Evolutionary conservation across 2,329 filamentous ascomycete species (phyloP), one percentile per base, ranked within the genome.

Genomic region (Aspergillus japonicus): DNA sequence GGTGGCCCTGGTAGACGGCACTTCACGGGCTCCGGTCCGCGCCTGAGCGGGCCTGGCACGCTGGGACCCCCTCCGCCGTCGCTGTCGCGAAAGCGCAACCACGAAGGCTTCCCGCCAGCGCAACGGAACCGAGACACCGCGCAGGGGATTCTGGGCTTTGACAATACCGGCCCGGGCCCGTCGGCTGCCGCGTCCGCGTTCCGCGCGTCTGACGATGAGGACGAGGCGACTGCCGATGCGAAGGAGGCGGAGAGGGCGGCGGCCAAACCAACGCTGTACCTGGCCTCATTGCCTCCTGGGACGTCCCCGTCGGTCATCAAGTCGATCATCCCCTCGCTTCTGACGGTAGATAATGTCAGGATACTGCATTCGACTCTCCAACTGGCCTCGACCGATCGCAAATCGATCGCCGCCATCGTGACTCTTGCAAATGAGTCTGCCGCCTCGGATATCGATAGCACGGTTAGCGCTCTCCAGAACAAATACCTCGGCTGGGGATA

Each of bases 401-500:
- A 87, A 69, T 89, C 88, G 2, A 83, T 86, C 35, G 84, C 90
- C 16, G 92, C 92, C 4, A 91, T 96, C 67, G 89, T 95, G 50
- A 92, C 89, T 0, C 78, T 96, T 31, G 87, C 89, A 1, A 87
- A 89, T 59, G 91, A 95, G 64, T 95, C 92, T 0, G 86, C 92
- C 0, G 89, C 89, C 0, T 89, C 88, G 24, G 91, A 96, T 58
- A 93, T 97, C 56, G 92, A 97, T 69, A 83, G 86, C 4, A 85
- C 88, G 0, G 90, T 96, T 55, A 94, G 87, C 70, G 78, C 85
- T 3, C 78, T 96, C 33, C 91, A 96, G 71, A 92, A 95, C 64
- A 87, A 84, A 65, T 96, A 97, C 72, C 80, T 96, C 16, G 93
- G 93, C 16, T 92, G 87, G 72, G 93, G 93, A 5, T 92, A 89